Evolutionary conservation across 1,284 basidiomycete species (phyloP).

Genomic region (Lignosus rhinocerotis): DNA sequence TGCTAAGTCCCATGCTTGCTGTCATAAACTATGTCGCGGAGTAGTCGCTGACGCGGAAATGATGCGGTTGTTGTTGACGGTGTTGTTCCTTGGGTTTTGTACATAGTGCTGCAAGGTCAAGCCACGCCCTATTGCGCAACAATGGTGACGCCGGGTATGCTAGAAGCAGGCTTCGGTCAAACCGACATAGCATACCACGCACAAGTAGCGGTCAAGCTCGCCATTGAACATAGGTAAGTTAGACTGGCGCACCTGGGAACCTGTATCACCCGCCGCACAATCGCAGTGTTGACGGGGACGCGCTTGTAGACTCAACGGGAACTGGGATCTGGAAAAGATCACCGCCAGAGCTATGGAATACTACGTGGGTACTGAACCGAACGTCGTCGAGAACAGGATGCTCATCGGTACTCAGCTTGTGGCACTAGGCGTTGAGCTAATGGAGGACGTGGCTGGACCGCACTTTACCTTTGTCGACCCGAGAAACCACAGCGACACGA

Average conservation of each 20-base stretch:
- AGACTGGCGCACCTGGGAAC: neutral
- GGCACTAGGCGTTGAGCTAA: conserved; percentile 46
- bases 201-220: conserved; percentile 20
- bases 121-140: conserved; percentile 22
- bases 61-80: conserved; percentile 3
- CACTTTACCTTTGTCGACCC: conserved; percentile 57
- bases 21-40: conserved; percentile 1
- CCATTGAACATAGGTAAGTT: conserved; percentile 21
- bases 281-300: neutral
- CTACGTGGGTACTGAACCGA: conserved; percentile 20
- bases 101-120: conserved; percentile 15
- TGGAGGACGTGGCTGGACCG: conserved; percentile 44
- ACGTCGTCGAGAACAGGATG: neutral
- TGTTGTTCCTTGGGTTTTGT: neutral
- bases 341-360: conserved; percentile 16
- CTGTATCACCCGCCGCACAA: neutral
- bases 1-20: conserved; percentile 9
- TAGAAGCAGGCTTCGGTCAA: conserved; percentile 16
- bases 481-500: conserved; percentile 35
- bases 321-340: conserved; percentile 13
- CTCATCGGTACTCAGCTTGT: conserved; percentile 42
- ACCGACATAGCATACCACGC: conserved; percentile 24
- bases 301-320: conserved; percentile 6
- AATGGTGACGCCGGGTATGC: conserved; percentile 23
- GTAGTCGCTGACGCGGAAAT: conserved; percentile 10